Percentiles rank a stretch among this genome's conserved stretches.
Evolutionary conservation across 2,329 filamentous ascomycete genomes (phyloP).

Genomic region (Teratosphaeria gauchensis): DNA sequence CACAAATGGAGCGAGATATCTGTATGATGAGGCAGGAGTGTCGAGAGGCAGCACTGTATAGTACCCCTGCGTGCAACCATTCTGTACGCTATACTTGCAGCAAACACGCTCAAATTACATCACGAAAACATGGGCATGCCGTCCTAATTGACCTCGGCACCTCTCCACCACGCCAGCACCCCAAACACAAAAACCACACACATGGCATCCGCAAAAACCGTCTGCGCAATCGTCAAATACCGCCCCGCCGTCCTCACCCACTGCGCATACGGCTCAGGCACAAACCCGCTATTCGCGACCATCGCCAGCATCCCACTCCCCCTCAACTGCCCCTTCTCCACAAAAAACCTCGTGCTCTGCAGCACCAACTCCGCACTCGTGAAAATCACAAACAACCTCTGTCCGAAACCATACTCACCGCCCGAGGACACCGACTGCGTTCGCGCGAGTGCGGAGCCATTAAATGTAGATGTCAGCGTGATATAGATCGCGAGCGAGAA

Average conservation of each 20-base stretch:
- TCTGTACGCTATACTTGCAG: not conserved
- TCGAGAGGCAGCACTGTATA: not conserved
- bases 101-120: too few relatives aligned
- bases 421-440: slow-evolving; percentile 28
- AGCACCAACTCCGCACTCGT: slow-evolving; percentile 65
- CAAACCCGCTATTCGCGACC: slow-evolving; percentile 45
- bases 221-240: slow-evolving; percentile 63
- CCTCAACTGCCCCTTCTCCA: slow-evolving; percentile 52
- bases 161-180: slow-evolving; percentile 40
- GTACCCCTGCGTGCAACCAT: not conserved
- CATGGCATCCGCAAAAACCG: slow-evolving; percentile 63
- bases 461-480: slow-evolving; percentile 52
- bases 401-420: slow-evolving; percentile 31
- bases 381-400: slow-evolving; percentile 69
- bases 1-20: not conserved
- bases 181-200: slow-evolving; percentile 69
- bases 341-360: slow-evolving; percentile 60
- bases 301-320: slow-evolving; percentile 55
- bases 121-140: not conserved
- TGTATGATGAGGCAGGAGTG: not conserved
- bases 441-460: slow-evolving; percentile 54
- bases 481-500: slow-evolving; percentile 62
- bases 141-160: slow-evolving; percentile 6
- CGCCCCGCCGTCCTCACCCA: slow-evolving; percentile 53
- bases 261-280: slow-evolving; percentile 55